Conservation (phyloP, 2,329 filamentous ascomycete species). For the Venturia effusa region DNA sequence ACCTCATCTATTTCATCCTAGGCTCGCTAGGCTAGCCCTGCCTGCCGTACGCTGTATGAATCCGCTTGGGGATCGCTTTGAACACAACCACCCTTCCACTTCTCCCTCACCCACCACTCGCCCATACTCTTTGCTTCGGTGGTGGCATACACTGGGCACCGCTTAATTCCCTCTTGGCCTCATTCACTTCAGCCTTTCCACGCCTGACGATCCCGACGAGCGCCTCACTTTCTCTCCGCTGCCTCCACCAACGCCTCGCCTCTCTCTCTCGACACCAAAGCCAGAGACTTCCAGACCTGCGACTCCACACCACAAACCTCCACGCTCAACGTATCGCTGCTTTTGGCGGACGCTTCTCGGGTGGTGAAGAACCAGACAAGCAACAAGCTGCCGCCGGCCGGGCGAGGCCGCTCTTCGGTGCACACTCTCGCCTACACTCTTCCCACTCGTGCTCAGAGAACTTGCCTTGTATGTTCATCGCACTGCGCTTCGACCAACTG, state of each 20-base stretch:
- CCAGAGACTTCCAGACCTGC: background rate
- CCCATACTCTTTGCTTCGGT: background rate
- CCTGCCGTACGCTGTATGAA: too few relatives aligned
- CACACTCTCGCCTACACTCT: background rate
- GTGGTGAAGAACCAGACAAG: background rate
- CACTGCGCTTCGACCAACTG: background rate
- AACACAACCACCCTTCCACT: background rate
- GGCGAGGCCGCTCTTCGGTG: background rate
- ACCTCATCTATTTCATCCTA: too few relatives aligned
- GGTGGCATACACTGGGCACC: background rate
- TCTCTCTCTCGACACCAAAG: background rate
- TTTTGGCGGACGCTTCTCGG: background rate
- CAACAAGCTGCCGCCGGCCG: background rate
- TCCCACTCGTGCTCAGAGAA: background rate
- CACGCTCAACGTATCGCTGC: background rate
- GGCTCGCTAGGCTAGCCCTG: too few relatives aligned
- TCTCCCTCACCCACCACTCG: background rate
- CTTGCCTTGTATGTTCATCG: background rate
- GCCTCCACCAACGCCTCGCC: background rate
- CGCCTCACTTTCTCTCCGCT: background rate
- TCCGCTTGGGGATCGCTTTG: too few relatives aligned
- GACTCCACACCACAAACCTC: background rate
- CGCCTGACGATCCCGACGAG: background rate
- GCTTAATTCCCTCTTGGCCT: background rate
- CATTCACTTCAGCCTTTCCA: too few relatives aligned